phyloP scores from a whole-genome alignment of 108 stramenopile species.

The Pseudonitzschia delicatissima region DNA sequence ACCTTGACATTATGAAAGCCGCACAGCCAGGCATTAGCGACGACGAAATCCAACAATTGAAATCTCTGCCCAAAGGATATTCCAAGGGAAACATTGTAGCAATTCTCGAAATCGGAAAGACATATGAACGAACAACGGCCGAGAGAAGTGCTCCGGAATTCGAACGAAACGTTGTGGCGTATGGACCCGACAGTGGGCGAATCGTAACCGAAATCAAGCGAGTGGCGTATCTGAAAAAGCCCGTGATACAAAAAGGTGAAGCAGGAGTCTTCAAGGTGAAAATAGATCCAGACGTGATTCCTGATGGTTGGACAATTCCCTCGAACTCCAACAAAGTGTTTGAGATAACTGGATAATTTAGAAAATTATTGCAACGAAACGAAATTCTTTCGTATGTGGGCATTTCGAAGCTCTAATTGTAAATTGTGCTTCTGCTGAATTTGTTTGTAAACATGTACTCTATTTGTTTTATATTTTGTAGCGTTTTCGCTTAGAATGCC shows the following conservation, averaged over 20 bases:
- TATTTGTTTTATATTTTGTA: too few species aligned
- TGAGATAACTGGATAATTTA: neutral
- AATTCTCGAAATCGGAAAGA: conserved; percentile 68
- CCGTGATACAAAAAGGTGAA: conserved; percentile 41
- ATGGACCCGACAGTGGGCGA: conserved; percentile 59
- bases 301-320: conserved; percentile 50
- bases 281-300: conserved; percentile 49
- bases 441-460: too few species aligned
- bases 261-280: conserved; percentile 57
- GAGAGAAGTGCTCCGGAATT: conserved; percentile 58
- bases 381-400: too few species aligned
- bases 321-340: neutral
- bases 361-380: too few species aligned
- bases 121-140: conserved; percentile 54
- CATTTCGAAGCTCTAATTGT: too few species aligned
- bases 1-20: conserved; percentile 63
- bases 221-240: conserved; percentile 53
- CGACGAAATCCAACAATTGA: conserved; percentile 50
- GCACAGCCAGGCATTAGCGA: conserved; percentile 40
- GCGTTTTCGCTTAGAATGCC: too few species aligned
- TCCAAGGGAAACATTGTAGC: conserved; percentile 63
- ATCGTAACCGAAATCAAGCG: conserved; percentile 68
- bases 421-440: too few species aligned
- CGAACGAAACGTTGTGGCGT: conserved; percentile 60
- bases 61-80: conserved; percentile 56